Evolutionary conservation across 495 filamentous ascomycete species (phyloP).

Genomic region (Penicillium dipodomyicola): DNA sequence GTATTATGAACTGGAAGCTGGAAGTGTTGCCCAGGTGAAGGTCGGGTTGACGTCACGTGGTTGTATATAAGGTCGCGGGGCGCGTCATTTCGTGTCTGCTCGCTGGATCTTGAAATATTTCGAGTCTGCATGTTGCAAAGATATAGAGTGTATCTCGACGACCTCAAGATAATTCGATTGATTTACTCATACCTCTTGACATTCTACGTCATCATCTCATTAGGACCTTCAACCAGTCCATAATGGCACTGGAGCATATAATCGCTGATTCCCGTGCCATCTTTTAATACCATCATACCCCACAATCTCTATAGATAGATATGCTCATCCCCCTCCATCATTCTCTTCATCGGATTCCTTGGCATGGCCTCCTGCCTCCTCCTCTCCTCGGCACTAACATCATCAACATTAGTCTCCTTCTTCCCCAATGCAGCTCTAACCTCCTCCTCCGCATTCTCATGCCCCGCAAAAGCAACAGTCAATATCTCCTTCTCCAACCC

Average conservation of each 20-base stretch:
- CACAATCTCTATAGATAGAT: slow-evolving; percentile 18
- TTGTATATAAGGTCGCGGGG: slow-evolving; percentile 1
- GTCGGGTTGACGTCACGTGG: slow-evolving; percentile 14
- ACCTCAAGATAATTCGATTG: neutral
- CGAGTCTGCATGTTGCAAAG: neutral
- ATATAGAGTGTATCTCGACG: neutral
- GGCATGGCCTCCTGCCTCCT: slow-evolving; percentile 33
- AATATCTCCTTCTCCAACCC: slow-evolving; percentile 84
- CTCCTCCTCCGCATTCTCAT: slow-evolving; percentile 50
- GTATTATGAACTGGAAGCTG: neutral
- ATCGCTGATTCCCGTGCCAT: neutral
- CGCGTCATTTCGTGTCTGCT: neutral
- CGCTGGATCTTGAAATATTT: neutral
- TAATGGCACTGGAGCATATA: neutral
- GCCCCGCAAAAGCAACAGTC: slow-evolving; percentile 75
- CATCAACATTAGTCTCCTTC: slow-evolving; percentile 34
- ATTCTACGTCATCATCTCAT: neutral
- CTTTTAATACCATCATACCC: neutral
- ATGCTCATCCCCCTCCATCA: slow-evolving; percentile 40
- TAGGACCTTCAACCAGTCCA: neutral
- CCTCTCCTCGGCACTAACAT: slow-evolving; percentile 37
- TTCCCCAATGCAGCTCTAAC: slow-evolving; percentile 31
- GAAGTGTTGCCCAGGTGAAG: neutral
- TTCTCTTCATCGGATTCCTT: slow-evolving; percentile 49
- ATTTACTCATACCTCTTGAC: neutral